These are phyloP conservation scores for Catharanthus roseus DNA, from an alignment of 257 asterid species.

Conservation along the genomic window DNA sequence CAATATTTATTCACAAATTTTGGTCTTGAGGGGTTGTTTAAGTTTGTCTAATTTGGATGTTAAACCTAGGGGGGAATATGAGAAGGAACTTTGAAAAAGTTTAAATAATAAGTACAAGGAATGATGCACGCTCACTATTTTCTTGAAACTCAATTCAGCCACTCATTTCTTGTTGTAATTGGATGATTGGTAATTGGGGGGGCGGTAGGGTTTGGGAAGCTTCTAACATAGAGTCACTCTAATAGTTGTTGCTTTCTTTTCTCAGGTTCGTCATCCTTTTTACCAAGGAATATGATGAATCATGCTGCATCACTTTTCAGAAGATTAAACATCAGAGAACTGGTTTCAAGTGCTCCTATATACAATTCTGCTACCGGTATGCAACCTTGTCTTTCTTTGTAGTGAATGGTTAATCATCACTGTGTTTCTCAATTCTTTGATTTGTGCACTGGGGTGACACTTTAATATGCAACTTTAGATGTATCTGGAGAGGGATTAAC, in stretches of 20 bases:
- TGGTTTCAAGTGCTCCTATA: conserved; percentile 40
- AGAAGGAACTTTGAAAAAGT: background rate
- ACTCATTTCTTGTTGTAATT: background rate
- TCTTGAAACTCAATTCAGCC: background rate
- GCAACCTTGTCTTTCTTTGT: background rate
- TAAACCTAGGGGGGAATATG: background rate
- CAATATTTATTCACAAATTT: background rate
- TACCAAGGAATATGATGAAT: conserved; percentile 19
- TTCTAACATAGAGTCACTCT: background rate
- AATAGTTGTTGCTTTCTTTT: background rate
- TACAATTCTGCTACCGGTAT: conserved; percentile 56
- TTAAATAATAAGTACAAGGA: too few relatives aligned
- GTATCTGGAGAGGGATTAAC: conserved; percentile 74
- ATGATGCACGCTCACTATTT: background rate
- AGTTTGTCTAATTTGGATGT: background rate
- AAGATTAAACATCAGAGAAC: conserved; percentile 59
- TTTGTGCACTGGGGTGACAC: background rate
- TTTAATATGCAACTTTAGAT: conserved; percentile 27
- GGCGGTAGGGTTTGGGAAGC: background rate
- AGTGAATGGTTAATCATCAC: background rate
- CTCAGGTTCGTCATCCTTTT: conserved; percentile 4
- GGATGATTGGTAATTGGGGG: background rate
- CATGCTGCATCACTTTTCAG: conserved; percentile 26
- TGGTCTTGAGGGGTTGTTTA: background rate
- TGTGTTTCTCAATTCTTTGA: background rate